These are phyloP conservation scores for Kockiozyma suomiensis DNA, from an alignment of 805 yeast species.

Conservation along the genomic window DNA sequence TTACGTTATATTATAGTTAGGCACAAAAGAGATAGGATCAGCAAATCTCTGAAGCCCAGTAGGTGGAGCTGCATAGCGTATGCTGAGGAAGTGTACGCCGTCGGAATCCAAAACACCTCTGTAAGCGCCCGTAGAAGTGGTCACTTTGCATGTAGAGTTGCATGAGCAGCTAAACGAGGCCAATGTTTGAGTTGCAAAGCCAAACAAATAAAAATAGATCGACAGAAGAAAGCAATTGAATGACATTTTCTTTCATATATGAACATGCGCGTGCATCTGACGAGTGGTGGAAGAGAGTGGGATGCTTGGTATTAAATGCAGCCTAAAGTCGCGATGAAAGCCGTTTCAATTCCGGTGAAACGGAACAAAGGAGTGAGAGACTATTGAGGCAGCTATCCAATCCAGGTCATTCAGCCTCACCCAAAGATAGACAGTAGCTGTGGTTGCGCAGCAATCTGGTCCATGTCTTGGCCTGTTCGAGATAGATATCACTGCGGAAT, in stretches of 20 bases:
- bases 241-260: background rate
- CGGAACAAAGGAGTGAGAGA: no score
- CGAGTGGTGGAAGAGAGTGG: no score
- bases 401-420: no score
- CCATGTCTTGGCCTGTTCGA: no score
- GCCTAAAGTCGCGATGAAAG: no score
- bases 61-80: conserved; percentile 33
- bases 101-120: conserved; percentile 12
- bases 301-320: background rate
- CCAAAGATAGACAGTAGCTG: no score
- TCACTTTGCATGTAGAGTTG: conserved; percentile 19
- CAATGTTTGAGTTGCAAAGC: conserved; percentile 2
- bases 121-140: conserved; percentile 30
- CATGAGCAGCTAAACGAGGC: conserved; percentile 18
- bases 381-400: no score
- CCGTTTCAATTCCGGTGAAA: no score
- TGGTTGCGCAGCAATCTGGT: no score
- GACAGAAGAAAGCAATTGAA: background rate
- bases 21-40: conserved; percentile 22
- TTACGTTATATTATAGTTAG: conserved; percentile 9
- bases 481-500: no score
- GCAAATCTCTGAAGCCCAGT: conserved; percentile 22
- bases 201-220: conserved; percentile 4
- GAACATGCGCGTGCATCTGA: no score
- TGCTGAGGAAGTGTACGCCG: conserved; percentile 26